Evolutionary conservation across 306 rosid species (phyloP).

Genomic region (Malus sylvestris): DNA sequence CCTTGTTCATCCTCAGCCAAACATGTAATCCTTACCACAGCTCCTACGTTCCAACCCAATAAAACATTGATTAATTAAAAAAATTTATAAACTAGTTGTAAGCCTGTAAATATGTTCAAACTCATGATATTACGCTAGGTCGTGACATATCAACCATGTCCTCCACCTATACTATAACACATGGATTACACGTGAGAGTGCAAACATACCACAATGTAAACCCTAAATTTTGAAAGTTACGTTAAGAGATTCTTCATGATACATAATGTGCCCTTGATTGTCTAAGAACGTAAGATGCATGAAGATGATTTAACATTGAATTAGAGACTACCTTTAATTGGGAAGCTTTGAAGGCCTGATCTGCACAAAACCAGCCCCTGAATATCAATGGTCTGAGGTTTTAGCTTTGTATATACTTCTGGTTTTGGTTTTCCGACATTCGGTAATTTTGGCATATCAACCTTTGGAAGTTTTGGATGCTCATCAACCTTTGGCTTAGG

Average conservation of each 20-base stretch:
- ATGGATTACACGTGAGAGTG: not conserved
- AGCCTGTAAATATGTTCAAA: too few relatives aligned
- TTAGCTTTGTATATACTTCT: not conserved
- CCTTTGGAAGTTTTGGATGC: not conserved
- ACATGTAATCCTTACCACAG: conserved; percentile 41
- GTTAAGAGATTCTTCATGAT: not conserved
- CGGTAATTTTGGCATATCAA: not conserved
- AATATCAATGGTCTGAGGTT: conserved; percentile 23
- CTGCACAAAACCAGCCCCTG: conserved; percentile 45
- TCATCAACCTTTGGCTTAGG: conserved; percentile 7
- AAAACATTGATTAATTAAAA: not conserved
- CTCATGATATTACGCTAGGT: not conserved
- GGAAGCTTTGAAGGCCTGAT: conserved; percentile 25
- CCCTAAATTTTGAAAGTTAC: not conserved
- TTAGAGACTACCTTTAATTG: conserved; percentile 35
- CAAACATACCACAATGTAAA: not conserved
- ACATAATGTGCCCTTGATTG: not conserved
- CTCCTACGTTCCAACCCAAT: conserved; percentile 24
- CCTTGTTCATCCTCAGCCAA: conserved; percentile 25
- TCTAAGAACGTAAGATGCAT: not conserved
- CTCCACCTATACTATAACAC: not conserved
- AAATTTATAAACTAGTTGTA: not conserved
- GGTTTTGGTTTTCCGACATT: not conserved
- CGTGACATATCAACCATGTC: not conserved
- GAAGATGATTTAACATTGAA: not conserved